These are phyloP conservation scores for Gossypium rotundifolium DNA, from an alignment of 345 rosid species.

Conservation along the genomic window DNA sequence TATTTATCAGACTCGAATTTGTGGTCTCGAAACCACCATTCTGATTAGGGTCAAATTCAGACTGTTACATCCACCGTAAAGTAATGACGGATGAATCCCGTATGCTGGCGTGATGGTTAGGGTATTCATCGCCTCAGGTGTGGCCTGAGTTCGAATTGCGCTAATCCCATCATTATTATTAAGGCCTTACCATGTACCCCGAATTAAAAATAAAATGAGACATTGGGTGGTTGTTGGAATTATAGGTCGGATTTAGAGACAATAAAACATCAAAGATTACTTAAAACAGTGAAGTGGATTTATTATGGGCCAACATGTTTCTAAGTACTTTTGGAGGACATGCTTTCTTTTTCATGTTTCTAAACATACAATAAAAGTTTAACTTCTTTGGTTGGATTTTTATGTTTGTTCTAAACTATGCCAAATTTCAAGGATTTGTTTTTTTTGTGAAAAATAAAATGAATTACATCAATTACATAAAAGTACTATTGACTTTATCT, in stretches of 20 bases:
- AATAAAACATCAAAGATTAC: neutral
- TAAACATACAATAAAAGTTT: neutral
- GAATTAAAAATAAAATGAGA: neutral
- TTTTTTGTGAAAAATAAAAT: too few species aligned
- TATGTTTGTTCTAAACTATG: neutral
- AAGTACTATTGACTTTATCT: too few species aligned
- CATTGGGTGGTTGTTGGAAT: neutral
- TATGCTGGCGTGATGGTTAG: accelerated
- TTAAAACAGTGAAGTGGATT: neutral
- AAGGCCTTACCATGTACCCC: neutral
- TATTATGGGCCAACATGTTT: neutral
- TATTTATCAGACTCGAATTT: too few species aligned
- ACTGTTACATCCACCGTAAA: too few species aligned
- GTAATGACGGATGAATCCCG: accelerated
- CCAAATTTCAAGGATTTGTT: neutral
- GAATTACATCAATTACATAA: too few species aligned
- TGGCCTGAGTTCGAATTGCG: accelerated
- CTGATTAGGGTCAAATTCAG: too few species aligned
- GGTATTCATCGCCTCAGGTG: accelerated
- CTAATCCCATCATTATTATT: too few species aligned
- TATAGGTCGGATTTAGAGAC: slow-evolving; percentile 3
- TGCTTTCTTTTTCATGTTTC: neutral
- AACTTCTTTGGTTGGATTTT: neutral
- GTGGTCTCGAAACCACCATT: too few species aligned
- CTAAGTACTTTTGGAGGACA: neutral